A percentile compares a stretch with the other conserved stretches of the same genome.
phyloP scores from a whole-genome alignment of 2,329 filamentous ascomycete species.

The Aspergillus sclerotialis region DNA sequence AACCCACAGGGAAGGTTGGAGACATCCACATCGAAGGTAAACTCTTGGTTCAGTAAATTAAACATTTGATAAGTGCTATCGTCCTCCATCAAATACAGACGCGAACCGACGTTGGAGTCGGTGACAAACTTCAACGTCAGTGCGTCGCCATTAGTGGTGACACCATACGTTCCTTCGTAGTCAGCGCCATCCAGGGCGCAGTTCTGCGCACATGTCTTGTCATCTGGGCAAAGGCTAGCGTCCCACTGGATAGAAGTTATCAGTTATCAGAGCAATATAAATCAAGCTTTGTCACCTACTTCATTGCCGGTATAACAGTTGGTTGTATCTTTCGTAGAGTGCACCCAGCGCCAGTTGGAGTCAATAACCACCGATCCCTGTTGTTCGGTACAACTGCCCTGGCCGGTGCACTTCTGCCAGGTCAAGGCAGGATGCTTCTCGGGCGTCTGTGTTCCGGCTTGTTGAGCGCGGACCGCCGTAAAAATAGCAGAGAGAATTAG shows the following conservation, averaged over 20 bases:
- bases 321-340: slow-evolving; percentile 39
- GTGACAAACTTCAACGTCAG: slow-evolving; percentile 45
- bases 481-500: slow-evolving; percentile 23
- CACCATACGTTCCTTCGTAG: slow-evolving; percentile 46
- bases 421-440: slow-evolving; percentile 45
- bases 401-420: slow-evolving; percentile 48
- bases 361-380: slow-evolving; percentile 49
- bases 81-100: slow-evolving; percentile 58
- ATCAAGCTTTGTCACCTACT: slow-evolving; percentile 9
- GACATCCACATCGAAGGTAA: slow-evolving; percentile 66
- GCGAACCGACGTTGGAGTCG: slow-evolving; percentile 39
- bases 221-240: slow-evolving; percentile 40
- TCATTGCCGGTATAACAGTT: slow-evolving; percentile 53
- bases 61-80: slow-evolving; percentile 59
- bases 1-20: slow-evolving; percentile 61
- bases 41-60: slow-evolving; percentile 58
- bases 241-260: slow-evolving; percentile 30
- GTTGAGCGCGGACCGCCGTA: slow-evolving; percentile 21
- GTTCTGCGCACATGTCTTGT: slow-evolving; percentile 46
- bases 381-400: slow-evolving; percentile 47
- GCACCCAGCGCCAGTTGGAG: slow-evolving; percentile 53
- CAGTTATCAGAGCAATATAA: background rate
- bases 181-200: slow-evolving; percentile 52
- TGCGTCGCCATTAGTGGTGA: slow-evolving; percentile 42
- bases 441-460: slow-evolving; percentile 21